Conservation (phyloP, 768 basidiomycete species). For the Trametes villosa region DNA sequence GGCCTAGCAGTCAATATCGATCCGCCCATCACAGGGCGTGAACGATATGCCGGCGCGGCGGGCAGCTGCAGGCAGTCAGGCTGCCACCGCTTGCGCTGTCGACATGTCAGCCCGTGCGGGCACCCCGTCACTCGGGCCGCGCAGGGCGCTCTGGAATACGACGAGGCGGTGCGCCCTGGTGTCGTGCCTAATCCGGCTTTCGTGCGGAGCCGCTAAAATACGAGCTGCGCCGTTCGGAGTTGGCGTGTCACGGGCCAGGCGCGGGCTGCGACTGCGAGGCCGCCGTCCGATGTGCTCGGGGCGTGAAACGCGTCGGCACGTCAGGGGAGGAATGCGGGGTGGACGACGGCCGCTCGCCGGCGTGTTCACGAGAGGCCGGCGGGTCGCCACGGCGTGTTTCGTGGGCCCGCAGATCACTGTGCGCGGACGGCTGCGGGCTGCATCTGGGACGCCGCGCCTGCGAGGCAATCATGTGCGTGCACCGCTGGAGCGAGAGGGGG, state of each 20-base stretch:
- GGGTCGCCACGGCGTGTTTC: constrained; percentile 3
- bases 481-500: not conserved
- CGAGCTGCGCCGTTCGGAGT: constrained; percentile 15
- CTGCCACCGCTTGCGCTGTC: not conserved
- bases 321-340: not conserved
- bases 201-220: constrained; percentile 17
- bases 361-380: not conserved
- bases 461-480: constrained; percentile 1
- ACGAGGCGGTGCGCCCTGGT: not conserved
- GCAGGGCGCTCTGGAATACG: not conserved
- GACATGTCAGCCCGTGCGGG: not conserved
- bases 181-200: constrained; percentile 7
- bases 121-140: constrained; percentile 2
- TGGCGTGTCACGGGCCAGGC: not conserved
- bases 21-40: constrained; percentile 4
- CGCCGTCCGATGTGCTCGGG: not conserved
- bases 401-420: not conserved
- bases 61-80: too few relatives aligned
- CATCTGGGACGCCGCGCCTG: not conserved
- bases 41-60: not conserved
- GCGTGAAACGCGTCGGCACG: constrained; percentile 2
- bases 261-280: too few relatives aligned
- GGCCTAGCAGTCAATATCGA: constrained; percentile 1
- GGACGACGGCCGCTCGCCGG: constrained; percentile 2
- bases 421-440: not conserved